Evolutionary conservation across 306 rosid genomes (phyloP).

Genomic region (Begonia peltatifolia): DNA sequence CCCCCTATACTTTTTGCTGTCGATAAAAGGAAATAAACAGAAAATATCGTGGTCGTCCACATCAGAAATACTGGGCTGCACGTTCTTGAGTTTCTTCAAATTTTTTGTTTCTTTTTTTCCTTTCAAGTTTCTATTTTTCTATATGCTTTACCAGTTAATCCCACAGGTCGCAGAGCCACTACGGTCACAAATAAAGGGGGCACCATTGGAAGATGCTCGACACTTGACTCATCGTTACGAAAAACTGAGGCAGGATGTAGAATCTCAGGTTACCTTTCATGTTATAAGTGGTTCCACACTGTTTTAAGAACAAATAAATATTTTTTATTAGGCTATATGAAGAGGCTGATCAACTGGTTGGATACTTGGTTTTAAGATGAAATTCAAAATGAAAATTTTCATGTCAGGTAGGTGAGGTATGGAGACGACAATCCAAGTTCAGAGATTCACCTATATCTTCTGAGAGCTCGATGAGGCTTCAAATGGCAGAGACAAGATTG

Average conservation of each 20-base stretch:
- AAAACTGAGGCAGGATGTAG: slow-evolving; percentile 72
- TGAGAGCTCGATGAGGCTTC: slow-evolving; percentile 63
- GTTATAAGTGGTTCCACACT: no score
- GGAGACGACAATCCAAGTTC: slow-evolving; percentile 77
- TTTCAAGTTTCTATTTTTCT: slow-evolving; percentile 16
- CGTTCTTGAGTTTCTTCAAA: slow-evolving; percentile 14
- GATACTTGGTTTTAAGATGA: neutral
- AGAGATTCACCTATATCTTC: slow-evolving; percentile 56
- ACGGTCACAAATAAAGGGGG: slow-evolving; percentile 73
- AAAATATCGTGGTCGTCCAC: no score
- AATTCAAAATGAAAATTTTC: slow-evolving; percentile 24
- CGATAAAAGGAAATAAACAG: no score
- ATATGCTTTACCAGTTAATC: slow-evolving; percentile 41
- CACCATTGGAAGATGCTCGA: slow-evolving; percentile 97
- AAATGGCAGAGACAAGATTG: slow-evolving; percentile 70
- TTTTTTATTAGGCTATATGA: no score
- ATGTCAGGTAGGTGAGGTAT: slow-evolving; percentile 78
- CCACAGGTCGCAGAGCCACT: slow-evolving; percentile 72
- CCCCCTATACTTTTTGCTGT: no score
- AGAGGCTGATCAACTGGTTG: no score
- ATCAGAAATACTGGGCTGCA: neutral
- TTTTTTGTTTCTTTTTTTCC: slow-evolving; percentile 4
- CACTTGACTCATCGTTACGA: slow-evolving; percentile 77
- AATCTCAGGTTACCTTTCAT: slow-evolving; percentile 57
- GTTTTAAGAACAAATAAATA: no score